phyloP scores from a whole-genome alignment of 169 alveolate species.

The Theileria equi region DNA sequence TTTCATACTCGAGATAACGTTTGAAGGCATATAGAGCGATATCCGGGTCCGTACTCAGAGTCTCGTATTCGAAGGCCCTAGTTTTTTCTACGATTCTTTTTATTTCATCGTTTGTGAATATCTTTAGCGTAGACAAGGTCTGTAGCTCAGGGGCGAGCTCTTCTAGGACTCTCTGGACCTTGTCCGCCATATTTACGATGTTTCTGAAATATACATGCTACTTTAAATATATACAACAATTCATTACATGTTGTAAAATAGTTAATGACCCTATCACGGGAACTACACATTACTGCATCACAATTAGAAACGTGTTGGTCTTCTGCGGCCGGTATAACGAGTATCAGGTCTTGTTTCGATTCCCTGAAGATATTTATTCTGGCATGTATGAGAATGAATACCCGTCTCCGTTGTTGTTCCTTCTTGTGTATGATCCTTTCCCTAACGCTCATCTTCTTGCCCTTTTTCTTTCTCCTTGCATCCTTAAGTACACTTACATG shows the following conservation, averaged over 20 bases:
- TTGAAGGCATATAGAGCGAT: slow-evolving; percentile 31
- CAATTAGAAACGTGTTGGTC: slow-evolving; percentile 76
- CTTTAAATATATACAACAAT: neutral
- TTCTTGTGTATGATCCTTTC: slow-evolving; percentile 85
- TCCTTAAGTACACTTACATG: slow-evolving; percentile 22
- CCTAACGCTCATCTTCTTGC: slow-evolving; percentile 49
- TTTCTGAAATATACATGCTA: neutral
- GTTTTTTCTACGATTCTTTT: slow-evolving; percentile 23
- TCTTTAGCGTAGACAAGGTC: slow-evolving; percentile 11
- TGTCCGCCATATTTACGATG: slow-evolving; percentile 50
- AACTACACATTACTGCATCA: neutral
- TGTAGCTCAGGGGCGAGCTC: slow-evolving; percentile 63
- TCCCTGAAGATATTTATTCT: slow-evolving; percentile 69
- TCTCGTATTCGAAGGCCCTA: slow-evolving; percentile 36
- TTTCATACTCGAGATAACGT: slow-evolving; percentile 36
- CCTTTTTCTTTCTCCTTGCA: slow-evolving; percentile 23
- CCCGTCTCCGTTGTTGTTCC: slow-evolving; percentile 86
- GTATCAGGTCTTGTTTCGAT: slow-evolving; percentile 90
- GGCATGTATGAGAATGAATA: slow-evolving; percentile 28
- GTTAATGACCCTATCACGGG: neutral
- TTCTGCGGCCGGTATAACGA: slow-evolving; percentile 92
- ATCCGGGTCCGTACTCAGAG: slow-evolving; percentile 52
- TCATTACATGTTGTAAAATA: too few relatives aligned
- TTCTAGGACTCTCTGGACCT: slow-evolving; percentile 61
- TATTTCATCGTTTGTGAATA: slow-evolving; percentile 23